Percentiles rank a stretch among this genome's conserved stretches.
phyloP scores from a whole-genome alignment of 1,139 yeast species.

The Suhomyces terraborum region DNA sequence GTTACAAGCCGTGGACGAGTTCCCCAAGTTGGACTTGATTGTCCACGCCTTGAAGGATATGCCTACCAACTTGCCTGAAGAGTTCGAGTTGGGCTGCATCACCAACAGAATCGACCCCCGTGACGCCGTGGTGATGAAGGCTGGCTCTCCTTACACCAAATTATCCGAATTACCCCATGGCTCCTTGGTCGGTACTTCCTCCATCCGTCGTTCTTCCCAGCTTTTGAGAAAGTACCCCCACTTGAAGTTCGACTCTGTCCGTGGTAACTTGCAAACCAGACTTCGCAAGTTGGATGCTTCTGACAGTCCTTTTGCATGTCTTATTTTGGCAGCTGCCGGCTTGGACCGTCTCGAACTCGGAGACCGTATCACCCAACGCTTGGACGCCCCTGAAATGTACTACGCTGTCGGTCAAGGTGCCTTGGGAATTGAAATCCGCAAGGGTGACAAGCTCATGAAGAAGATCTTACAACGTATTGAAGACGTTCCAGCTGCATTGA shows the following conservation, averaged over 20 bases:
- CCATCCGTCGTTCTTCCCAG: constrained; percentile 86
- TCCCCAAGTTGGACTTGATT: constrained; percentile 77
- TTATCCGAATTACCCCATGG: constrained; percentile 81
- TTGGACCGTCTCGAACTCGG: constrained; percentile 70
- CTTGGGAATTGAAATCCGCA: constrained; percentile 84
- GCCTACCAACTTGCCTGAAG: constrained; percentile 91
- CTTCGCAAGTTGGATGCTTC: constrained; percentile 67
- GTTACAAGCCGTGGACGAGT: constrained; percentile 59
- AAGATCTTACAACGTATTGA: constrained; percentile 64
- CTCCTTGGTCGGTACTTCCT: constrained; percentile 89
- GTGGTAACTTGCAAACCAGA: constrained; percentile 89
- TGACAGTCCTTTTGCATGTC: constrained; percentile 64
- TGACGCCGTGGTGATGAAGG: constrained; percentile 86
- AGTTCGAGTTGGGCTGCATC: constrained; percentile 86
- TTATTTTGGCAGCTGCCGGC: constrained; percentile 92
- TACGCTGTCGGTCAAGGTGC: constrained; percentile 99
- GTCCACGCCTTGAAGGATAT: constrained; percentile 94
- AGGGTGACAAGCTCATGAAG: constrained; percentile 59
- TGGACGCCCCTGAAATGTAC: constrained; percentile 84
- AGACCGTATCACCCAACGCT: constrained; percentile 66
- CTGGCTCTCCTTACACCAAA: constrained; percentile 59
- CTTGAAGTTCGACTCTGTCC: constrained; percentile 63
- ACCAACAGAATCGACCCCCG: constrained; percentile 86
- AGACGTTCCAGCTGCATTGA: constrained; percentile 64
- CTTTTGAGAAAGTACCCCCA: constrained; percentile 45